Conservation (phyloP, 2,329 filamentous ascomycete genomes). For the Lachnellula hyalina region DNA sequence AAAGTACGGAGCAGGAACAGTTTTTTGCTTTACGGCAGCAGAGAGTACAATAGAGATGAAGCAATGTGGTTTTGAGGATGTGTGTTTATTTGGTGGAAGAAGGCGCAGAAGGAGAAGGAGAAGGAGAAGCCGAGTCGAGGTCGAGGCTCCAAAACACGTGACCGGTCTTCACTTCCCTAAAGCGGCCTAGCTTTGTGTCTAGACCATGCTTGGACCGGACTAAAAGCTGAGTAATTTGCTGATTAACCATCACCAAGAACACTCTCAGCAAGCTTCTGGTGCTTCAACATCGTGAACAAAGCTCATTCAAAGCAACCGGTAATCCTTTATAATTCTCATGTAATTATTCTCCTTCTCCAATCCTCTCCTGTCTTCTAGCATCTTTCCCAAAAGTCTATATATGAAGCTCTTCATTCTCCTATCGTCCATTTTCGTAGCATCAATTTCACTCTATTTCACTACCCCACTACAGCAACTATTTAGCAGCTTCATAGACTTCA, state of each 20-base stretch:
- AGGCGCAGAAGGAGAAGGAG: no score
- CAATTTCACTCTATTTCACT: conserved; percentile 28
- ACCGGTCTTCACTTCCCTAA: not conserved
- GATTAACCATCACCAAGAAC: not conserved
- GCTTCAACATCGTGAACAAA: not conserved
- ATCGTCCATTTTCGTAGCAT: conserved; percentile 29
- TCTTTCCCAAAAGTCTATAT: conserved; percentile 21
- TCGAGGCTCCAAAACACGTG: not conserved
- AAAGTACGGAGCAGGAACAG: no score
- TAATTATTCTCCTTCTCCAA: conserved; percentile 20
- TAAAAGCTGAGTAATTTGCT: not conserved
- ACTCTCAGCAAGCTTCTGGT: not conserved
- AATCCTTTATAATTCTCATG: conserved; percentile 20
- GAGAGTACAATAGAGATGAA: no score
- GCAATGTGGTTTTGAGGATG: no score
- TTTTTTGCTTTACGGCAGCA: no score
- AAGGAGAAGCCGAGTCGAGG: no score
- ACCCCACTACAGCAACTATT: conserved; percentile 23
- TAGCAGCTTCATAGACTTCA: conserved; percentile 14
- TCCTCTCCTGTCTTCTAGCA: conserved; percentile 23
- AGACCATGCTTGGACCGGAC: not conserved
- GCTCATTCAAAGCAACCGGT: conserved; percentile 11
- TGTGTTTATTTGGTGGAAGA: no score
- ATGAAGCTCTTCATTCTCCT: conserved; percentile 31
- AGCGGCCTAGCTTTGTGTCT: not conserved